These are phyloP conservation scores for Coemansia sp. DNA, from an alignment of 192 early-diverging fungal species.

Conservation along the genomic window DNA sequence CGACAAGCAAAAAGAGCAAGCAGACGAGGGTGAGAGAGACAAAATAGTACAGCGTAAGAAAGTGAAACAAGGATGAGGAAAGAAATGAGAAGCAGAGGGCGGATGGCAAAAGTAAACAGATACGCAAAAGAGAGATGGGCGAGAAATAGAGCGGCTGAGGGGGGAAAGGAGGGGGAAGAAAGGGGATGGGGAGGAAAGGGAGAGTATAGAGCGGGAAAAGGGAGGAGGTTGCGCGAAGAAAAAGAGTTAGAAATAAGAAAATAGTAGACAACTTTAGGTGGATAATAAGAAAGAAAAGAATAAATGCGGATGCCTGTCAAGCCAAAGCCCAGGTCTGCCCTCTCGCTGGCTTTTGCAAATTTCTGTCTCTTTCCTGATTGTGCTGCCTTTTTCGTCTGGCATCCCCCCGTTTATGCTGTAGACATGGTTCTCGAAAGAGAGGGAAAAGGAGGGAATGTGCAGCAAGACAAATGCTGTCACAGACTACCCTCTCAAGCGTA, in stretches of 20 bases:
- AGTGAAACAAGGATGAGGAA: neutral
- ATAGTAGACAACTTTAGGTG: neutral
- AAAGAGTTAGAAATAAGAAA: slow-evolving; percentile 12
- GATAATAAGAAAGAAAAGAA: neutral
- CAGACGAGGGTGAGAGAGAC: neutral
- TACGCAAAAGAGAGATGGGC: neutral
- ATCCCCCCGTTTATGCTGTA: neutral
- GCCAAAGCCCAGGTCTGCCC: neutral
- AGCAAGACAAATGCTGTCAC: neutral
- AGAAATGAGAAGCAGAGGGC: neutral
- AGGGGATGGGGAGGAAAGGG: slow-evolving; percentile 8
- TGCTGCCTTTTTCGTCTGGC: slow-evolving; percentile 1
- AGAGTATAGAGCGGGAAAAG: slow-evolving; percentile 7
- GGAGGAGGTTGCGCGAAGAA: slow-evolving; percentile 6
- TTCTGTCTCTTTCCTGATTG: neutral
- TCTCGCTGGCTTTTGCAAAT: neutral
- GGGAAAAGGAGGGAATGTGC: neutral
- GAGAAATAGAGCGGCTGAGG: slow-evolving; percentile 1
- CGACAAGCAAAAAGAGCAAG: slow-evolving; percentile 2
- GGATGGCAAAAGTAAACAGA: neutral
- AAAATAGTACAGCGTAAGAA: slow-evolving; percentile 1
- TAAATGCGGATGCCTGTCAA: neutral
- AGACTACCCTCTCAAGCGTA: no score
- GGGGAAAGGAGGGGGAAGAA: neutral
- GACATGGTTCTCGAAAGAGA: neutral